A percentile compares a stretch with the other conserved stretches of the same genome.
Evolutionary conservation across 2,329 filamentous ascomycete genomes (phyloP).

Genomic region (Colletotrichum eleusines): DNA sequence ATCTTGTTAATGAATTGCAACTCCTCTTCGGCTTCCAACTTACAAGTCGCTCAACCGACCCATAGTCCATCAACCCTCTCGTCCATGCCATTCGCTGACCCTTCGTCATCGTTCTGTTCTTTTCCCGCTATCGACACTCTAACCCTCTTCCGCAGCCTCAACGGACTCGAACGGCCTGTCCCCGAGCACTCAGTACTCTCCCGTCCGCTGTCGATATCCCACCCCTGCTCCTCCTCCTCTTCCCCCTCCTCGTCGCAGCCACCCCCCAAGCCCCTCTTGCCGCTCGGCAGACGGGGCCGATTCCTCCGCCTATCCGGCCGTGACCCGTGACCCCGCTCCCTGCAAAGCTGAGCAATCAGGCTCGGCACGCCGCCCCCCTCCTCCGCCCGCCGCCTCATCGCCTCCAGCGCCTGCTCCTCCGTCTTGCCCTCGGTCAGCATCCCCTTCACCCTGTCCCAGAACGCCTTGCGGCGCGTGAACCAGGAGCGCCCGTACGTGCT

Average conservation of each 20-base stretch:
- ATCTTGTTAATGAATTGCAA: neutral
- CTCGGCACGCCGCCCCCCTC: slow-evolving; percentile 14
- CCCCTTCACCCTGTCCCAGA: slow-evolving; percentile 37
- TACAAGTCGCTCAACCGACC: neutral
- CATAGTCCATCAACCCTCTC: neutral
- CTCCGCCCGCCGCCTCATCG: slow-evolving; percentile 9
- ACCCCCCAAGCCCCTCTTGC: neutral
- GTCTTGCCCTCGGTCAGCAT: slow-evolving; percentile 21
- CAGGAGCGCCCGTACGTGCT: slow-evolving; percentile 29
- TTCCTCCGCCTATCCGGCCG: neutral
- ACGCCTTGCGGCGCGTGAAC: slow-evolving; percentile 38
- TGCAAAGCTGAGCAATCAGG: slow-evolving; percentile 20
- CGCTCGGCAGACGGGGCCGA: neutral
- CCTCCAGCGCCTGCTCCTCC: slow-evolving; percentile 27
- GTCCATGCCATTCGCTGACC: neutral
- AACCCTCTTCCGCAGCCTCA: neutral
- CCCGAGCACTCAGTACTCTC: neutral
- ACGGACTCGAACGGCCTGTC: neutral
- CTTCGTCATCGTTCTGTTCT: neutral
- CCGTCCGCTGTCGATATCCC: neutral
- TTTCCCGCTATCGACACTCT: neutral
- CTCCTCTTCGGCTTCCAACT: neutral
- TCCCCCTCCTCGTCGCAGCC: neutral
- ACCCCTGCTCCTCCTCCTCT: neutral
- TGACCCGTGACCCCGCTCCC: slow-evolving; percentile 6